Evolutionary conservation across 2,329 filamentous ascomycete species (phyloP).

Genomic region (Penicillium sp.): DNA sequence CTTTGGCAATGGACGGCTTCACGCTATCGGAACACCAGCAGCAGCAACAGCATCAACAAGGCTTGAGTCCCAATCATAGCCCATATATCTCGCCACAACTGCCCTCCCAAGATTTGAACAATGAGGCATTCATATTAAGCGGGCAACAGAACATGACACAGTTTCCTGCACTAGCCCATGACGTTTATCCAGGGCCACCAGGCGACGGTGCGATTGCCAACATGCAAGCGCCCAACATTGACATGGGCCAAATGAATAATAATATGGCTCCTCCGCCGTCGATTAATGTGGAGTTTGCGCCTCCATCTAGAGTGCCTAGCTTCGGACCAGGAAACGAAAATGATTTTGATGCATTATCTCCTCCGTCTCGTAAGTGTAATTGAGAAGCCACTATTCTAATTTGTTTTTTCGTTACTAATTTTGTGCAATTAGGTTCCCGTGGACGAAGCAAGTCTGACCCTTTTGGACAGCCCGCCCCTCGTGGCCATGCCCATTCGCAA

Average conservation of each 20-base stretch:
- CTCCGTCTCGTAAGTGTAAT: constrained; percentile 55
- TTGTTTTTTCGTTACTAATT: not conserved
- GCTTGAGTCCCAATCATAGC: constrained; percentile 63
- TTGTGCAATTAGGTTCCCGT: constrained; percentile 44
- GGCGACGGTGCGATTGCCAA: constrained; percentile 46
- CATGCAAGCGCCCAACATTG: constrained; percentile 46
- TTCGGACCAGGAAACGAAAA: constrained; percentile 64
- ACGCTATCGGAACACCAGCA: constrained; percentile 66
- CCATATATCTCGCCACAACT: constrained; percentile 75
- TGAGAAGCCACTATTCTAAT: not conserved
- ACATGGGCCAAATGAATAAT: constrained; percentile 64
- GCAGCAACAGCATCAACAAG: constrained; percentile 35
- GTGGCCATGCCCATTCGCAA: constrained; percentile 38
- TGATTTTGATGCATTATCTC: constrained; percentile 75
- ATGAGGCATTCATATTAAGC: constrained; percentile 42
- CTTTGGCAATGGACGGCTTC: constrained; percentile 73
- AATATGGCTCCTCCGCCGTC: constrained; percentile 91
- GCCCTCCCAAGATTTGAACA: constrained; percentile 61
- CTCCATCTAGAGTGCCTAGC: constrained; percentile 62
- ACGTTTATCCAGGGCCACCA: constrained; percentile 42
- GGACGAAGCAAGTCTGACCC: constrained; percentile 61
- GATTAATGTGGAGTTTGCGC: constrained; percentile 91
- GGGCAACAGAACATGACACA: constrained; percentile 45
- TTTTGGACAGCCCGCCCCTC: constrained; percentile 36
- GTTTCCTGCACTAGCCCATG: constrained; percentile 46